A percentile compares a stretch with the other conserved stretches of the same genome.
These are phyloP conservation scores for Tanacetum coccineum DNA, from an alignment of 129 eudicot species.

Conservation along the genomic window DNA sequence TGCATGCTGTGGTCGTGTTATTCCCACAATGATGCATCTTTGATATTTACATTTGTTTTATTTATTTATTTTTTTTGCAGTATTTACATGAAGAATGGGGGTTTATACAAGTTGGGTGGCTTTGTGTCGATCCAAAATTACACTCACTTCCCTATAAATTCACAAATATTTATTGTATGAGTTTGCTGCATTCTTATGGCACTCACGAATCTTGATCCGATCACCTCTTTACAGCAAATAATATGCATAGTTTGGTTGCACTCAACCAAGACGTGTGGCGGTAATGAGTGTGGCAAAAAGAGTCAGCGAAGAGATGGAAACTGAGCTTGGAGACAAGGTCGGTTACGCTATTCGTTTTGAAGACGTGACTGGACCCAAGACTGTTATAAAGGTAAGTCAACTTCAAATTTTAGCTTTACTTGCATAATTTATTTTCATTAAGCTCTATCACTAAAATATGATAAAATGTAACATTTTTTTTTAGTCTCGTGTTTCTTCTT, in stretches of 20 bases:
- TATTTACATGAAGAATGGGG: constrained; percentile 72
- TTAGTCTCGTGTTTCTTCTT: constrained; percentile 1
- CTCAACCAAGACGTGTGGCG: constrained; percentile 89
- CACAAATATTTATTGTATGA: too few relatives aligned
- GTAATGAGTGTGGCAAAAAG: constrained; percentile 85
- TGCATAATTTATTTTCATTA: too few relatives aligned
- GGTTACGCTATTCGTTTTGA: constrained; percentile 83
- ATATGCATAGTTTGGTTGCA: constrained; percentile 56
- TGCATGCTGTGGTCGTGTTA: not conserved
- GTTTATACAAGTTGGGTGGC: too few relatives aligned
- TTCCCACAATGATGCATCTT: not conserved
- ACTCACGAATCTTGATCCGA: too few relatives aligned
- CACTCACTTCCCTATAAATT: too few relatives aligned
- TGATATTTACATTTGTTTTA: not conserved
- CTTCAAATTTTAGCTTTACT: not conserved
- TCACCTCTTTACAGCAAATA: too few relatives aligned
- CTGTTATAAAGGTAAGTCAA: constrained; percentile 53
- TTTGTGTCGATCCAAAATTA: too few relatives aligned
- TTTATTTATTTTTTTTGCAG: constrained; percentile 37
- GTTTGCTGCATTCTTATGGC: too few relatives aligned
- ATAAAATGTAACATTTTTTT: too few relatives aligned
- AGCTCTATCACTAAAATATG: not conserved
- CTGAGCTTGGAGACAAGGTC: constrained; percentile 53
- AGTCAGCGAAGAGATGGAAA: constrained; percentile 79
- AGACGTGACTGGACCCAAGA: constrained; percentile 62